Base-by-base conservation (phyloP, 2,329 filamentous ascomycete species). In the Periconia sp. region DNA sequence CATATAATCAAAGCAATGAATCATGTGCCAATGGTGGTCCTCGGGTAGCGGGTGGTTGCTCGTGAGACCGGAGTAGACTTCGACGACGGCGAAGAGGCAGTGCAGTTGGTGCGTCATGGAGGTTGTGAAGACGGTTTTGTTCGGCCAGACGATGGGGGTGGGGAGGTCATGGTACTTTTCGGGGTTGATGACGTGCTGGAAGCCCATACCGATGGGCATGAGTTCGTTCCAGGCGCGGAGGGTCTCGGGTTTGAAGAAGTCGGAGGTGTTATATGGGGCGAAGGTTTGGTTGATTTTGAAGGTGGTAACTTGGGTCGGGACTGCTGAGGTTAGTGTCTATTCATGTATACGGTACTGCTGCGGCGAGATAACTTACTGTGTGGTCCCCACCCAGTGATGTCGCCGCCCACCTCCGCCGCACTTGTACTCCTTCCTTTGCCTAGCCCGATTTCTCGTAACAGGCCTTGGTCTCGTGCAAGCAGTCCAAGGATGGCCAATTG, bases 1-100 rank as follows among this genome's bases (percentile, higher is more conserved):
- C 61, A 68, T 59, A 45, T 67, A 68, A 29, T 68, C 65, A 35
- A 67, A 68, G 52, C 65, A 67, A 35, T 68, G 65, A 17, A 67
- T 68, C 61, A 66, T 66, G 36, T 68, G 65, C 65, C 63, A 66
- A 47, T 66, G 65, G 37, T 68, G 63, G 34, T 66, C 63, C 22
- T 68, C 63, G 26, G 62, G 59, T 10, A 68, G 47, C 13, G 50
- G 29, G 23, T 54, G 54, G 19, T 53, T 49, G 16, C 50, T 54
- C 6, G 48, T 65, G 22, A 68, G 46, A 5, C 59, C 62, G 1
- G 51, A 57, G 46, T 68, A 68, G 11, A 62, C 59, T 18, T 63
- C 56, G 5, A 64, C 63, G 10, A 68, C 57, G 15, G 63, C 65
- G 45, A 62, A 68, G 2, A 68, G 45, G 36, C 63, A 68, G 49